A percentile compares a stretch with the other conserved stretches of the same genome.
Evolutionary conservation across 2,329 filamentous ascomycete species (phyloP).

Genomic region (Rasamsonia emersonii): DNA sequence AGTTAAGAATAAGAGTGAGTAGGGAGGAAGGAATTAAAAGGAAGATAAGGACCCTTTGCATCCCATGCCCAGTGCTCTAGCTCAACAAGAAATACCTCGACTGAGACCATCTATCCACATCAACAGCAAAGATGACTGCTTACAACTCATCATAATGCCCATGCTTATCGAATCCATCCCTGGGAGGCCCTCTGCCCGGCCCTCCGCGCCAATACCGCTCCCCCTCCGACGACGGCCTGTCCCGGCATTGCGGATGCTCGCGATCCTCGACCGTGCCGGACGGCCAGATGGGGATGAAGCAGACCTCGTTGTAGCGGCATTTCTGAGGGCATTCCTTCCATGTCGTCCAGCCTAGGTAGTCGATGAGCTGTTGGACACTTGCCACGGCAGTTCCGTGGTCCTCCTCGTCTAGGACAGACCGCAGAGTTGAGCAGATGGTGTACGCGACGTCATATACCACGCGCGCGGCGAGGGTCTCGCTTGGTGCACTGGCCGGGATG

Average conservation of each 20-base stretch:
- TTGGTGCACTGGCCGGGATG: conserved; percentile 14
- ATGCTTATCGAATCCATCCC: too few relatives aligned
- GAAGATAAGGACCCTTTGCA: too few relatives aligned
- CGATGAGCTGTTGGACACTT: conserved; percentile 34
- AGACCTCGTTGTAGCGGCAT: conserved; percentile 48
- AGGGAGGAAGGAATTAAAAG: too few relatives aligned
- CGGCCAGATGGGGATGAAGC: conserved; percentile 58
- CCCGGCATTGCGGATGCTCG: conserved; percentile 38
- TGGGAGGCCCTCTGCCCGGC: neutral
- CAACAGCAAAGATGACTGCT: too few relatives aligned
- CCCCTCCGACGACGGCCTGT: conserved; percentile 11
- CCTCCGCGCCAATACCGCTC: conserved; percentile 5
- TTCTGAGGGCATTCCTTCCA: conserved; percentile 48
- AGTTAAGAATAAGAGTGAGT: too few relatives aligned
- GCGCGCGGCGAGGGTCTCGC: conserved; percentile 14
- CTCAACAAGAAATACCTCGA: too few relatives aligned
- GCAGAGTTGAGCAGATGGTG: conserved; percentile 25
- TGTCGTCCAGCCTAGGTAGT: conserved; percentile 49
- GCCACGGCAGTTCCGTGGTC: conserved; percentile 18
- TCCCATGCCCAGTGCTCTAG: too few relatives aligned
- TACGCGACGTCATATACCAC: conserved; percentile 23
- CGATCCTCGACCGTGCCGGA: conserved; percentile 49
- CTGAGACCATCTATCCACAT: too few relatives aligned
- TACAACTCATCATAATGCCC: conserved; percentile 3
- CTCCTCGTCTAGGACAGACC: conserved; percentile 14